Conservation (phyloP, 306 rosid genomes). For the Gastrolobium villosum region DNA sequence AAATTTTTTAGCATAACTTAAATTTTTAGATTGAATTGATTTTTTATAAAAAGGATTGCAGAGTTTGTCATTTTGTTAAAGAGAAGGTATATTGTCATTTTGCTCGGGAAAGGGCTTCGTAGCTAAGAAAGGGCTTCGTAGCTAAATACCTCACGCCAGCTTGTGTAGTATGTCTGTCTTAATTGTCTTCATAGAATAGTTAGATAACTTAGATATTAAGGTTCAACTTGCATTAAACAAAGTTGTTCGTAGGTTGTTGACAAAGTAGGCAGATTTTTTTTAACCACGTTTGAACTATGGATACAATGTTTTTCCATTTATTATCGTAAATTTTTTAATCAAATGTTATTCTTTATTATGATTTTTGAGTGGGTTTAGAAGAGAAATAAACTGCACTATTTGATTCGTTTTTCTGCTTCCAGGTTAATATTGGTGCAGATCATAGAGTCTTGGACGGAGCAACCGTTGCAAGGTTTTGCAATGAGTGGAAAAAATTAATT, state of each 20-base stretch:
- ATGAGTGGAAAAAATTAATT: slow-evolving; percentile 81
- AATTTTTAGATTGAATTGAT: no score
- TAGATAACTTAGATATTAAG: slow-evolving; percentile 9
- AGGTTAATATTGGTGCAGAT: slow-evolving; percentile 95
- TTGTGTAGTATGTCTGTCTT: slow-evolving; percentile 7
- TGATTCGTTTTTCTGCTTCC: slow-evolving; percentile 39
- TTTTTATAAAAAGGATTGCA: neutral
- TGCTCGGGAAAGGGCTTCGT: neutral
- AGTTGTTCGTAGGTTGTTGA: neutral
- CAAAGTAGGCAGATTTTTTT: slow-evolving; percentile 5
- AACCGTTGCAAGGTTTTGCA: slow-evolving; percentile 91
- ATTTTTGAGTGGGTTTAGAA: slow-evolving; percentile 28
- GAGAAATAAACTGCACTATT: slow-evolving; percentile 32
- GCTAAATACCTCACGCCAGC: neutral
- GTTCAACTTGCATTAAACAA: slow-evolving; percentile 10
- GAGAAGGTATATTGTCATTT: neutral
- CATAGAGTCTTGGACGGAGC: slow-evolving; percentile 99
- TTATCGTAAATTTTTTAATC: neutral
- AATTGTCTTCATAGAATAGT: neutral
- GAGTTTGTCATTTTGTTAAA: slow-evolving; percentile 6
- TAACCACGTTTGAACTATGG: slow-evolving; percentile 28
- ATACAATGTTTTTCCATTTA: neutral
- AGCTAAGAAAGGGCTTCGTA: neutral
- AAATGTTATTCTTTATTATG: neutral
- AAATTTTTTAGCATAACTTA: no score